These are phyloP conservation scores for Phytophthora macrochlamydospora DNA, from an alignment of 352 stramenopile genomes.

Conservation along the genomic window DNA sequence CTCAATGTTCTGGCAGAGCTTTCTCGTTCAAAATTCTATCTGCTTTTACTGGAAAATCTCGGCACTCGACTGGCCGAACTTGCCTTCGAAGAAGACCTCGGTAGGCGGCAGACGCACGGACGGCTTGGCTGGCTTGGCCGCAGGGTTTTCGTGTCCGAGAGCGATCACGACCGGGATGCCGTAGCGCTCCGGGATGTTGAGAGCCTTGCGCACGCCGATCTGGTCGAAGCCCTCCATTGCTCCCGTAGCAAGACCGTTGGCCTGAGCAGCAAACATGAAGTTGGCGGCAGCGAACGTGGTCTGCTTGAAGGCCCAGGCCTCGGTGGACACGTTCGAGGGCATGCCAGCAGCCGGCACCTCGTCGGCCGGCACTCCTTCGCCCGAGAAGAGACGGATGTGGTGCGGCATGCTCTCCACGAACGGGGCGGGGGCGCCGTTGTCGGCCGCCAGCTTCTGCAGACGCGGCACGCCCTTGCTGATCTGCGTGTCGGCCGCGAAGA, in stretches of 20 bases:
- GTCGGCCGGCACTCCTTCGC: slow-evolving; percentile 55
- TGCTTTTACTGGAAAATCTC: slow-evolving; percentile 43
- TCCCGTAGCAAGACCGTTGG: slow-evolving; percentile 61
- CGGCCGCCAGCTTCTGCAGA: slow-evolving; percentile 67
- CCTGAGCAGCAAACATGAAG: slow-evolving; percentile 68
- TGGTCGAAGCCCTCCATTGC: slow-evolving; percentile 78
- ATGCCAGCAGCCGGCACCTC: slow-evolving; percentile 48
- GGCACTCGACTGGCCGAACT: slow-evolving; percentile 58
- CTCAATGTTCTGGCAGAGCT: too few relatives aligned
- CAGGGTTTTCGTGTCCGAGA: slow-evolving; percentile 51
- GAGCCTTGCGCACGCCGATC: slow-evolving; percentile 39
- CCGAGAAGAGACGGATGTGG: slow-evolving; percentile 55
- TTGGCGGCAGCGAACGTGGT: slow-evolving; percentile 62
- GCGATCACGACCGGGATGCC: slow-evolving; percentile 64
- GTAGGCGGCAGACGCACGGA: slow-evolving; percentile 54
- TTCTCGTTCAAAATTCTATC: slow-evolving; percentile 19
- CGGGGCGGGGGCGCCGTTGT: slow-evolving; percentile 44
- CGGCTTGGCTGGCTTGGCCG: slow-evolving; percentile 9
- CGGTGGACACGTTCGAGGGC: slow-evolving; percentile 52
- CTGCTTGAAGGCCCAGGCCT: slow-evolving; percentile 81
- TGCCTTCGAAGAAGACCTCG: slow-evolving; percentile 78
- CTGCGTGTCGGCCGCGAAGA: slow-evolving; percentile 76
- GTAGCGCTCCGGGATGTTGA: slow-evolving; percentile 78
- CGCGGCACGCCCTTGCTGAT: slow-evolving; percentile 63
- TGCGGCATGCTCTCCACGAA: slow-evolving; percentile 51